A percentile compares a stretch with the other conserved stretches of the same genome.
These are phyloP conservation scores for Aristolochia californica DNA, from an alignment of 164 flowering plant species.

Conservation along the genomic window DNA sequence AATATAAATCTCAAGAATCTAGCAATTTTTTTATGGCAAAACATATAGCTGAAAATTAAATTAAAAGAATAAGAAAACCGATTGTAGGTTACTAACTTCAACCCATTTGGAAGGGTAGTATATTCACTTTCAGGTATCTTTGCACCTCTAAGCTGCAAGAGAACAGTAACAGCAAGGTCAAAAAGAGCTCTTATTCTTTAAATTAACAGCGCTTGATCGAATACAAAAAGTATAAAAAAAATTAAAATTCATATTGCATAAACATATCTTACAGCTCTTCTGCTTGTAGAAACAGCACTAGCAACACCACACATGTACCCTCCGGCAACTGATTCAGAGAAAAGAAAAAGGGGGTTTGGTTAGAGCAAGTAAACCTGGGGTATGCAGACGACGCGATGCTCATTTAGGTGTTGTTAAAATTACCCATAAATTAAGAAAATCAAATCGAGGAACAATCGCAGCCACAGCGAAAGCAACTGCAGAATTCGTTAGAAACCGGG, in stretches of 20 bases:
- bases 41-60: too few species aligned
- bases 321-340: constrained; percentile 26
- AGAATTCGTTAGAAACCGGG: too few species aligned
- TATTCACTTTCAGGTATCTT: constrained; percentile 87
- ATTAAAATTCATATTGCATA: not conserved
- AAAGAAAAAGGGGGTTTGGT: not conserved
- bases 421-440: too few species aligned
- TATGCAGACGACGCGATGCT: not conserved
- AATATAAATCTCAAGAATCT: too few species aligned
- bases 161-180: not conserved
- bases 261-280: constrained; percentile 71
- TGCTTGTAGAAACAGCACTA: constrained; percentile 77
- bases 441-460: too few species aligned
- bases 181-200: too few species aligned
- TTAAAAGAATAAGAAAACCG: not conserved
- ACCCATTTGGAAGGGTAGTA: constrained; percentile 74
- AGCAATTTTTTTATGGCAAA: too few species aligned
- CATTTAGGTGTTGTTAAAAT: too few species aligned
- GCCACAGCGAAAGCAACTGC: too few species aligned
- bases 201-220: not conserved
- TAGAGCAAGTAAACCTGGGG: not conserved
- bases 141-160: constrained; percentile 71
- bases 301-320: constrained; percentile 38
- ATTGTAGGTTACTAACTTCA: constrained; percentile 53
- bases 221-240: not conserved